Evolutionary conservation across 2,329 filamentous ascomycete species (phyloP).

Genomic region (Verticillium nonalfalfae): DNA sequence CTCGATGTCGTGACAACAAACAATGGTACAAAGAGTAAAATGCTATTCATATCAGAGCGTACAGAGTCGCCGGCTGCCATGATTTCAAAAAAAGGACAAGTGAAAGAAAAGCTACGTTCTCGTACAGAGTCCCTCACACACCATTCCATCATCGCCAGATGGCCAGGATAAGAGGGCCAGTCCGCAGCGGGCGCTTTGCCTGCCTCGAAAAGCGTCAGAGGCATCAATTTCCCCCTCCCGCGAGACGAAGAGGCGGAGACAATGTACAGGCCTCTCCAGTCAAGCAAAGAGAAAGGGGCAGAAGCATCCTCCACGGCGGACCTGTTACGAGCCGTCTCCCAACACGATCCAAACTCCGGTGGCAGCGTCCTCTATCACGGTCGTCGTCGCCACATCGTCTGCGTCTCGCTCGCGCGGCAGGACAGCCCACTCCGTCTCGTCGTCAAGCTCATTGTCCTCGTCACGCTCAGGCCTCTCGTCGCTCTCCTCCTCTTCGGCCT

Average conservation of each 20-base stretch:
- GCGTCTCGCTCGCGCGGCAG: slow-evolving; percentile 11
- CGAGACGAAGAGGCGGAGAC: no score
- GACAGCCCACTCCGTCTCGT: slow-evolving; percentile 19
- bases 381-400: slow-evolving; percentile 18
- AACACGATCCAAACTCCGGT: slow-evolving; percentile 35
- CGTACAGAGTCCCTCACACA: not conserved
- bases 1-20: no score
- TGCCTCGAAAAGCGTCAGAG: slow-evolving; percentile 15
- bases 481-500: not conserved
- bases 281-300: slow-evolving; percentile 13
- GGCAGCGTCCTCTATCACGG: slow-evolving; percentile 13
- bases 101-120: not conserved
- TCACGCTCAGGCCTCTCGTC: not conserved
- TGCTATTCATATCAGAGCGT: not conserved
- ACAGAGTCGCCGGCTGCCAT: not conserved
- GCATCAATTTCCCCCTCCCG: no score
- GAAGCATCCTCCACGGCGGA: slow-evolving; percentile 26
- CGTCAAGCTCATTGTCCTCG: slow-evolving; percentile 20
- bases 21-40: not conserved
- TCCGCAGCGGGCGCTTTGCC: slow-evolving; percentile 25
- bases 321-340: slow-evolving; percentile 40
- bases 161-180: slow-evolving; percentile 26
- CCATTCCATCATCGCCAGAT: not conserved
- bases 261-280: slow-evolving; percentile 1
- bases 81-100: not conserved